Conservation (phyloP, 2,329 filamentous ascomycete genomes). For the Talaromyces sp. region DNA sequence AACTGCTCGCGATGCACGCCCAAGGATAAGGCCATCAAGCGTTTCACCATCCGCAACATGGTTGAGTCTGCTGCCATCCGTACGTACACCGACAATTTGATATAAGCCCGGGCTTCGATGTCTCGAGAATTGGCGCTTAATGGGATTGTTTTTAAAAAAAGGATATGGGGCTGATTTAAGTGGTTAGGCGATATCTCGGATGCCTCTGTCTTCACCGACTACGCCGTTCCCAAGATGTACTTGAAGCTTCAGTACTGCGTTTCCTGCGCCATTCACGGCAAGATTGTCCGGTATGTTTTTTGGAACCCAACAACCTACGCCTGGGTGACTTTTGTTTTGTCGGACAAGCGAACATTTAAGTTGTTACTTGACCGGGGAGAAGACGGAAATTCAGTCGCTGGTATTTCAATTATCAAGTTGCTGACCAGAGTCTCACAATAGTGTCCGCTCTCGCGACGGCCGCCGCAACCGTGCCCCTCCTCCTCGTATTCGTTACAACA, state of each 20-base stretch:
- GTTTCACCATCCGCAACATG: conserved; percentile 99
- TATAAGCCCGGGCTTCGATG: background rate
- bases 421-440: conserved; percentile 36
- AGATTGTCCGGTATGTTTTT: conserved; percentile 93
- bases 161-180: conserved; percentile 8
- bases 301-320: background rate
- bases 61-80: conserved; percentile 99
- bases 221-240: conserved; percentile 99
- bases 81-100: conserved; percentile 54
- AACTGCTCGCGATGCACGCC: conserved; percentile 87
- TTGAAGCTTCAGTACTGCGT: conserved; percentile 99
- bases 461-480: conserved; percentile 98
- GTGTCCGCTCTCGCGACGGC: conserved; percentile 93
- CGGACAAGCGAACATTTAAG: background rate
- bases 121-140: background rate
- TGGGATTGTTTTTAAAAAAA: conserved; percentile 1
- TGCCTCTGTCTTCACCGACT: conserved; percentile 98
- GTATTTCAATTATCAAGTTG: background rate
- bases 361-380: background rate
- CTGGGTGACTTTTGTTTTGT: background rate
- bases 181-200: conserved; percentile 95
- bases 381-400: background rate
- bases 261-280: conserved; percentile 99
- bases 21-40: conserved; percentile 99
- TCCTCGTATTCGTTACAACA: conserved; percentile 98